A percentile compares a stretch with the other conserved stretches of the same genome.
Conservation (phyloP, 371 early-diverging fungal species). For the Lichtheimia ramosa region DNA sequence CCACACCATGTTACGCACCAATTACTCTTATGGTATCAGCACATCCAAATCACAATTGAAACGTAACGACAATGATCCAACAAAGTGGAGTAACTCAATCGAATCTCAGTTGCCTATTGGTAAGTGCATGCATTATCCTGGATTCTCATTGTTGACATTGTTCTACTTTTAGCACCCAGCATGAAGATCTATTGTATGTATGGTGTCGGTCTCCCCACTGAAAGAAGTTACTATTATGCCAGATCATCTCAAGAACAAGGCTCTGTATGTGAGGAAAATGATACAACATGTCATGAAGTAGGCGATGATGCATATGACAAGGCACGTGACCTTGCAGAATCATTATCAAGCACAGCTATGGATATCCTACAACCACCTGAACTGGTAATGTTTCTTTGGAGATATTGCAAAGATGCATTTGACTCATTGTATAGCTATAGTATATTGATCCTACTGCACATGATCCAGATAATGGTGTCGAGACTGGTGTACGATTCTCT, state of each 20-base stretch:
- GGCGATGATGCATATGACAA: slow-evolving; percentile 7
- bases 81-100: slow-evolving; percentile 88
- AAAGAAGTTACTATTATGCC: slow-evolving; percentile 76
- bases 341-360: slow-evolving; percentile 2
- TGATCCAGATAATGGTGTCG: slow-evolving; percentile 37
- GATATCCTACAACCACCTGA: slow-evolving; percentile 12
- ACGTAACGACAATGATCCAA: slow-evolving; percentile 48
- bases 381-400: slow-evolving; percentile 6
- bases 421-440: slow-evolving; percentile 6
- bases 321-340: slow-evolving; percentile 5
- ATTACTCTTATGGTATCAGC: slow-evolving; percentile 71
- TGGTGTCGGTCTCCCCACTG: slow-evolving; percentile 80
- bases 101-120: slow-evolving; percentile 79
- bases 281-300: background rate
- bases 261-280: background rate
- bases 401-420: background rate
- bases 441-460: slow-evolving; percentile 47
- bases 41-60: slow-evolving; percentile 56
- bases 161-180: slow-evolving; percentile 47
- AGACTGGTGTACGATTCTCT: slow-evolving; percentile 56
- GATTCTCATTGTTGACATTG: background rate
- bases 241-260: slow-evolving; percentile 1
- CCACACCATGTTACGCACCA: slow-evolving; percentile 47
- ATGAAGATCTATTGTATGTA: slow-evolving; percentile 86
- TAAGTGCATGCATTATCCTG: slow-evolving; percentile 7